Percentiles rank a stretch among this genome's conserved stretches.
These are phyloP conservation scores for Aspergillus alliaceus DNA, from an alignment of 2,329 filamentous ascomycete species.

Conservation along the genomic window DNA sequence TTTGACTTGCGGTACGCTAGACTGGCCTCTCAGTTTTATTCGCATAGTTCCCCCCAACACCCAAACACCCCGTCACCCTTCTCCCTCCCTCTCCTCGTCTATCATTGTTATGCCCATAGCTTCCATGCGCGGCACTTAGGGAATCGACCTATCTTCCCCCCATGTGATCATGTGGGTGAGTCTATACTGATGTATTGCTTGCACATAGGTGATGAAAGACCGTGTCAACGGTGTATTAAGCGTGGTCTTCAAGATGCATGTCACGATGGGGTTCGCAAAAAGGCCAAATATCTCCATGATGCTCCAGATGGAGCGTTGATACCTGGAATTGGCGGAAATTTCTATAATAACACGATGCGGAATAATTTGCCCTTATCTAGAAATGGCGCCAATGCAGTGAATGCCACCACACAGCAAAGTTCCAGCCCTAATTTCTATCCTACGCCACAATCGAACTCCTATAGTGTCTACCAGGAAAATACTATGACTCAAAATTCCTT, in stretches of 20 bases:
- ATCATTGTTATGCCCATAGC: background rate
- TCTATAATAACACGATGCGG: slow-evolving; percentile 40
- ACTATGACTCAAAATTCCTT: slow-evolving; percentile 55
- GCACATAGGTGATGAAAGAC: slow-evolving; percentile 81
- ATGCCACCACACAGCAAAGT: slow-evolving; percentile 23
- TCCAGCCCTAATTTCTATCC: slow-evolving; percentile 34
- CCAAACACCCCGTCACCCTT: too few species aligned
- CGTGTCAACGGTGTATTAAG: slow-evolving; percentile 92
- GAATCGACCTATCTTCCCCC: background rate
- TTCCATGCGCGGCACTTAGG: background rate
- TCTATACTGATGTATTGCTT: slow-evolving; percentile 28
- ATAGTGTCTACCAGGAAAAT: slow-evolving; percentile 51
- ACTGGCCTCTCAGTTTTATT: slow-evolving; percentile 8
- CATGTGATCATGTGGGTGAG: slow-evolving; percentile 9
- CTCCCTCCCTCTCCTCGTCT: slow-evolving; percentile 8
- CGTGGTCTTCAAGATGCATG: slow-evolving; percentile 86
- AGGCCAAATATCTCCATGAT: slow-evolving; percentile 98
- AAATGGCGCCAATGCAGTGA: slow-evolving; percentile 31
- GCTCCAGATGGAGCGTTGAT: slow-evolving; percentile 85
- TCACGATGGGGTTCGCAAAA: slow-evolving; percentile 95
- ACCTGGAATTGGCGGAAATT: slow-evolving; percentile 77
- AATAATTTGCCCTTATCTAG: slow-evolving; percentile 34
- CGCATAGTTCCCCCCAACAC: slow-evolving; percentile 3
- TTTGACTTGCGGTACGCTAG: slow-evolving; percentile 89
- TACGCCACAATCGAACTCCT: slow-evolving; percentile 36